Base-by-base conservation (phyloP, 192 early-diverging fungal species). In the Paraglomus brasilianum region DNA sequence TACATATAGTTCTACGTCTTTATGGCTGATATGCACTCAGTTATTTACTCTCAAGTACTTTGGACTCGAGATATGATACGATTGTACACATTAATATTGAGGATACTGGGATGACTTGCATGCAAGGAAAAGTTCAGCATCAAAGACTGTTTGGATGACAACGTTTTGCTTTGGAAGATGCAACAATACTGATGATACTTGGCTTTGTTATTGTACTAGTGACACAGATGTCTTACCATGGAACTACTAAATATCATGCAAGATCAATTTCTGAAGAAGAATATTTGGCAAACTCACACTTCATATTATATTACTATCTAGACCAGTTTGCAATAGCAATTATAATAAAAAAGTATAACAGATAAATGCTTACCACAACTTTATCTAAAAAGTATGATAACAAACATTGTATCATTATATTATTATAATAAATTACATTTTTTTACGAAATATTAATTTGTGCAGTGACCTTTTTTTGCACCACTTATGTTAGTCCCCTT, bases 1-100 rank as follows among this genome's bases (percentile, higher is more conserved):
- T 90, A 50, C 85, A 88, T 76, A 66, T 88, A n/a, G 89, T 89
- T 21, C 77, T 90, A 8, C 85, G 85, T 73, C 82, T 89, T 47
- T 81, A 86, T 66, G 83, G 80, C n/a, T n/a, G n/a, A n/a, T n/a
- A n/a, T n/a, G n/a, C n/a, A 49, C 0, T 65, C 42, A 36, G 43
- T 50, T n/a, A n/a, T n/a, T n/a, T n/a, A n/a, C n/a, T n/a, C n/a
- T n/a, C 36, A 11, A 13, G 1, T 19, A 2, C 11, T 38, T 65
- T 65, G 43, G 46, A 65, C 11, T 48, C 63, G 40, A 5, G 39
- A 50, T 65, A 36, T 36, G 11, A 65, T 65, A 49, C n/a, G 63
- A 65, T 48, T 65, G 48, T 65, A 65, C 47, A 7, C 48, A 65
- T 49, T n/a, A n/a, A n/a, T n/a, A 50, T 65, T 38, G 19, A 65